Percentiles rank a stretch among this genome's conserved stretches.
Conservation (phyloP, 495 filamentous ascomycete species). For the Aspergillus olivimuriae region DNA sequence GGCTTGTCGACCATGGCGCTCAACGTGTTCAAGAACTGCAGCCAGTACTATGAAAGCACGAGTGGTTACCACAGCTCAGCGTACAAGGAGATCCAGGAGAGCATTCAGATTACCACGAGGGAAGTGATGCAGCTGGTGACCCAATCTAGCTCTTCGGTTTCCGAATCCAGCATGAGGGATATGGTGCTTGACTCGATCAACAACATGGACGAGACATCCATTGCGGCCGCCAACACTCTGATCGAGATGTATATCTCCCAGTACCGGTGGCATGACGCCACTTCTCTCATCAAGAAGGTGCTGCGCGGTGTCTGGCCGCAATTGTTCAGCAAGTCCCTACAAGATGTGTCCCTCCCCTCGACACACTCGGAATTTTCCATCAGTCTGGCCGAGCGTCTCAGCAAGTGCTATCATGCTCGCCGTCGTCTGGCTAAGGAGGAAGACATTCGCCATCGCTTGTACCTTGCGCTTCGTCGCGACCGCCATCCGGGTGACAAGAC, state of each 20-base stretch:
- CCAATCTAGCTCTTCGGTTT: slow-evolving; percentile 15
- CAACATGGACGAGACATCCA: slow-evolving; percentile 21
- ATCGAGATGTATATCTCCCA: slow-evolving; percentile 25
- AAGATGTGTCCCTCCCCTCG: slow-evolving; percentile 26
- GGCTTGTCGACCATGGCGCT: slow-evolving; percentile 25
- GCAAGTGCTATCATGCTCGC: slow-evolving; percentile 30
- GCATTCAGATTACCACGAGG: slow-evolving; percentile 13
- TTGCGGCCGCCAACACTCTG: slow-evolving; percentile 23
- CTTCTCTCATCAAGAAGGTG: slow-evolving; percentile 26
- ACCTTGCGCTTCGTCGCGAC: slow-evolving; percentile 21
- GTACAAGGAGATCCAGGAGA: slow-evolving; percentile 24
- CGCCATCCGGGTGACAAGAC: slow-evolving; percentile 27
- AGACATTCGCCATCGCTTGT: slow-evolving; percentile 29
- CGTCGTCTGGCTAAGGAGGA: slow-evolving; percentile 30
- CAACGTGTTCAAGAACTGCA: slow-evolving; percentile 28
- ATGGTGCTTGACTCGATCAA: slow-evolving; percentile 24
- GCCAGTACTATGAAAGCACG: slow-evolving; percentile 11
- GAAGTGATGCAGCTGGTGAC: slow-evolving; percentile 20
- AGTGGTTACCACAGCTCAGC: slow-evolving; percentile 20
- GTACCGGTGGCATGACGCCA: slow-evolving; percentile 36
- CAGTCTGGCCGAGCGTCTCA: slow-evolving; percentile 23
- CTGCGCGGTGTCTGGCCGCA: slow-evolving; percentile 27
- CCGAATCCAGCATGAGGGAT: slow-evolving; percentile 26
- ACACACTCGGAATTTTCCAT: slow-evolving; percentile 23
- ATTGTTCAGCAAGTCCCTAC: slow-evolving; percentile 25